Percentiles rank a stretch among this genome's conserved stretches.
These are phyloP conservation scores for Arthrobotrys entomopaga DNA, from an alignment of 2,329 filamentous ascomycete species.

Conservation along the genomic window DNA sequence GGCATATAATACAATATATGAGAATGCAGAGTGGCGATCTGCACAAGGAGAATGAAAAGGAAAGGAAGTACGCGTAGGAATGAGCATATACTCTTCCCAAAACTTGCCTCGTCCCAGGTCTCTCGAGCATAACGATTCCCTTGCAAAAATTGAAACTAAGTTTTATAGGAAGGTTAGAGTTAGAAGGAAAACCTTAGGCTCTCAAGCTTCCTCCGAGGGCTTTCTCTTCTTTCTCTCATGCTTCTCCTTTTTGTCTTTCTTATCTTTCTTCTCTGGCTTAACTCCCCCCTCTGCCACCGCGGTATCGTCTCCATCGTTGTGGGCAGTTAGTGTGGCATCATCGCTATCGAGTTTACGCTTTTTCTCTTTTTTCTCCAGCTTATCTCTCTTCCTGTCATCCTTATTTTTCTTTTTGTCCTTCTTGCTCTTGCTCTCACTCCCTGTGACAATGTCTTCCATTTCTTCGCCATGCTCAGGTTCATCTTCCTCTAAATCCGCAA, in stretches of 20 bases:
- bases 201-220: slow-evolving; percentile 44
- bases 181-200: not conserved
- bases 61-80: too few species aligned
- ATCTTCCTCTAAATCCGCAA: slow-evolving; percentile 64
- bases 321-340: not conserved
- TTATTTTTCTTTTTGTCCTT: slow-evolving; percentile 61
- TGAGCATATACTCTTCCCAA: too few species aligned
- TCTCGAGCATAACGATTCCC: too few species aligned
- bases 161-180: not conserved
- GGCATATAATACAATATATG: too few species aligned
- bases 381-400: slow-evolving; percentile 58
- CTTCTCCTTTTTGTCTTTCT: slow-evolving; percentile 51
- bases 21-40: too few species aligned
- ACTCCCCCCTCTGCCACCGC: too few species aligned
- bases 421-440: slow-evolving; percentile 62
- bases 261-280: slow-evolving; percentile 32
- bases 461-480: slow-evolving; percentile 62
- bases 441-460: slow-evolving; percentile 61
- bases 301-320: not conserved
- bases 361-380: slow-evolving; percentile 60
- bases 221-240: slow-evolving; percentile 53
- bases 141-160: too few species aligned
- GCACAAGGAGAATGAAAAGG: too few species aligned
- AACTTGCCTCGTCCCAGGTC: too few species aligned
- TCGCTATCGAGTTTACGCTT: slow-evolving; percentile 53